Conservation (phyloP, 2,329 filamentous ascomycete species). For the Nothopassalora personata region DNA sequence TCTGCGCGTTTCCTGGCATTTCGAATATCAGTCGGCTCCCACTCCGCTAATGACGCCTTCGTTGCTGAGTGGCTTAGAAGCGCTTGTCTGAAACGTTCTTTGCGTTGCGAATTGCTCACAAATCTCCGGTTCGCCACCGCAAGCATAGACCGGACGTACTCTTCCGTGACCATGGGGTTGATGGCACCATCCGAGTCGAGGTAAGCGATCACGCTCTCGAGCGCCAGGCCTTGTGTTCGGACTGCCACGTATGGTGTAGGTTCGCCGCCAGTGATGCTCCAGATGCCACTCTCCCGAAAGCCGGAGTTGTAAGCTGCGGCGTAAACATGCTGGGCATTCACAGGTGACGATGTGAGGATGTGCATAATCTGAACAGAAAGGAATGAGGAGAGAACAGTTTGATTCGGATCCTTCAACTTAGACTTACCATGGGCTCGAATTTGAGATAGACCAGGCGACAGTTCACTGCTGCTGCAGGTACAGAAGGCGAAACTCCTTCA, state of each 20-base stretch:
- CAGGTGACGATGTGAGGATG: slow-evolving; percentile 68
- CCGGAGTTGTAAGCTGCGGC: slow-evolving; percentile 73
- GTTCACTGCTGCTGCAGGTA: slow-evolving; percentile 2
- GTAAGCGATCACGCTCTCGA: slow-evolving; percentile 74
- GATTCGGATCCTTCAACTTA: background rate
- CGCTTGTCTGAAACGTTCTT: slow-evolving; percentile 56
- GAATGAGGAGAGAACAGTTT: background rate
- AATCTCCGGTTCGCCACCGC: slow-evolving; percentile 71
- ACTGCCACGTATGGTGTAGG: slow-evolving; percentile 73
- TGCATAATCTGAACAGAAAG: slow-evolving; percentile 67
- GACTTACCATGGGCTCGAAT: slow-evolving; percentile 85
- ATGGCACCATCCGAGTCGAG: slow-evolving; percentile 38
- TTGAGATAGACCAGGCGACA: slow-evolving; percentile 68
- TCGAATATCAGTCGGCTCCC: slow-evolving; percentile 38
- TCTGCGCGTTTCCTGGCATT: slow-evolving; percentile 39
- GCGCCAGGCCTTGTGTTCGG: slow-evolving; percentile 71
- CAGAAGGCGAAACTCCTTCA: background rate
- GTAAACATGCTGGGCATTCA: slow-evolving; percentile 70
- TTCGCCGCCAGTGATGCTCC: slow-evolving; percentile 21
- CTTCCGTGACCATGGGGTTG: slow-evolving; percentile 55
- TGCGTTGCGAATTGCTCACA: slow-evolving; percentile 61
- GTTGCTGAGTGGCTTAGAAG: slow-evolving; percentile 38
- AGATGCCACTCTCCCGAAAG: slow-evolving; percentile 82
- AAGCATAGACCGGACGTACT: slow-evolving; percentile 63
- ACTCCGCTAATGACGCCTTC: slow-evolving; percentile 19